These are phyloP conservation scores for Leccinum fallax DNA, from an alignment of 1,284 basidiomycete genomes.

Conservation along the genomic window DNA sequence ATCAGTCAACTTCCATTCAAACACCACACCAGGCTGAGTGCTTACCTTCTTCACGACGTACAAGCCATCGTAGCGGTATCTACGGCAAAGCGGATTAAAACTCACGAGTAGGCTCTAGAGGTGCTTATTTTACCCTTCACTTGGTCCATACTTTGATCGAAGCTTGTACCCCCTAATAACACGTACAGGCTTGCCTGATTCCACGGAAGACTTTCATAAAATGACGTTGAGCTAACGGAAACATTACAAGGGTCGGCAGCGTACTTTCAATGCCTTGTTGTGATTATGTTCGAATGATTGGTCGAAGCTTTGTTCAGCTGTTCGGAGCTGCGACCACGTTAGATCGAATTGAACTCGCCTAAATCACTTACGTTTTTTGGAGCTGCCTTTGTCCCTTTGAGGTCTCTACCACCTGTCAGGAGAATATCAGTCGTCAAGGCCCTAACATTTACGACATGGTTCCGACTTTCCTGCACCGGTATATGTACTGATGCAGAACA, in stretches of 20 bases:
- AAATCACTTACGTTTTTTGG: constrained; percentile 69
- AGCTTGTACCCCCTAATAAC: constrained; percentile 84
- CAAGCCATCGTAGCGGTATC: constrained; percentile 85
- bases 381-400: constrained; percentile 74
- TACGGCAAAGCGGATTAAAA: constrained; percentile 26
- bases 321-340: constrained; percentile 62
- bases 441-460: neutral
- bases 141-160: constrained; percentile 67
- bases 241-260: neutral
- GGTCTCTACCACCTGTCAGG: constrained; percentile 68
- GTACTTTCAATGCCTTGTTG: constrained; percentile 69
- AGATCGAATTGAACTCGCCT: neutral
- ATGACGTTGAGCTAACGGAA: neutral
- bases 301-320: constrained; percentile 79
- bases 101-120: neutral
- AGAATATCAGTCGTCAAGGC: neutral
- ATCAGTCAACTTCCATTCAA: neutral
- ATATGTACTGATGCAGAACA: constrained; percentile 54
- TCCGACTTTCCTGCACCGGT: constrained; percentile 64
- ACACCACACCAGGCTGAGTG: neutral
- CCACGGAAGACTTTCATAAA: constrained; percentile 54
- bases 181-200: constrained; percentile 76
- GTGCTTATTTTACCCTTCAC: constrained; percentile 64
- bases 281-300: constrained; percentile 73
- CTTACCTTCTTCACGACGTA: constrained; percentile 73